These are phyloP conservation scores for Stylosanthes scabra DNA, from an alignment of 331 rosid genomes.

Conservation along the genomic window DNA sequence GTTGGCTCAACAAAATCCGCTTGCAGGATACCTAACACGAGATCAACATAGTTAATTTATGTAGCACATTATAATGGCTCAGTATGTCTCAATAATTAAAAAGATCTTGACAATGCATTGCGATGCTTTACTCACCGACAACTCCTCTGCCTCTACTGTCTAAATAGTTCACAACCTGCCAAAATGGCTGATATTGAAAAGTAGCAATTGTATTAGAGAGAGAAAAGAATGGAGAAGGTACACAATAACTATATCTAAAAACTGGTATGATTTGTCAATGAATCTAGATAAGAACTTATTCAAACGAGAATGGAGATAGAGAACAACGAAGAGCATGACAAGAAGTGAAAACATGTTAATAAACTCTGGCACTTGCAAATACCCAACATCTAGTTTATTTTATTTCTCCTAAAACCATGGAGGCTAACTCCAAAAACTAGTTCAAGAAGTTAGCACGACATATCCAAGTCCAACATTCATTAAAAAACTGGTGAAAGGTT, in stretches of 20 bases:
- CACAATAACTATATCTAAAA: background rate
- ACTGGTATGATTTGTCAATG: background rate
- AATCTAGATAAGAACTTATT: constrained; percentile 3
- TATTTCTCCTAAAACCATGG: background rate
- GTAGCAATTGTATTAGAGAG: constrained; percentile 26
- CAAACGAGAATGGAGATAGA: background rate
- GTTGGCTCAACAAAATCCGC: constrained; percentile 91
- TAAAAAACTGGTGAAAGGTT: too few relatives aligned
- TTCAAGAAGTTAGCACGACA: too few relatives aligned
- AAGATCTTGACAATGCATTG: constrained; percentile 9
- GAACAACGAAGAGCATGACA: background rate
- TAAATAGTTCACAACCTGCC: constrained; percentile 75
- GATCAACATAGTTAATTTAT: constrained; percentile 24
- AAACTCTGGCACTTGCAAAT: background rate
- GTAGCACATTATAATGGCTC: background rate
- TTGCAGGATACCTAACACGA: constrained; percentile 70
- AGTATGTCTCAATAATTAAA: constrained; percentile 32
- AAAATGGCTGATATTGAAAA: constrained; percentile 78
- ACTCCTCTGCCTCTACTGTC: constrained; percentile 87
- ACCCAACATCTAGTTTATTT: background rate
- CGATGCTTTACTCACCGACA: constrained; percentile 64
- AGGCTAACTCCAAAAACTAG: background rate
- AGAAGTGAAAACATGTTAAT: too few relatives aligned
- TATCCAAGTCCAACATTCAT: background rate
- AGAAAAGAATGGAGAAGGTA: background rate